These are phyloP conservation scores for Phytopythium aichiense DNA, from an alignment of 352 stramenopile species.

Conservation along the genomic window DNA sequence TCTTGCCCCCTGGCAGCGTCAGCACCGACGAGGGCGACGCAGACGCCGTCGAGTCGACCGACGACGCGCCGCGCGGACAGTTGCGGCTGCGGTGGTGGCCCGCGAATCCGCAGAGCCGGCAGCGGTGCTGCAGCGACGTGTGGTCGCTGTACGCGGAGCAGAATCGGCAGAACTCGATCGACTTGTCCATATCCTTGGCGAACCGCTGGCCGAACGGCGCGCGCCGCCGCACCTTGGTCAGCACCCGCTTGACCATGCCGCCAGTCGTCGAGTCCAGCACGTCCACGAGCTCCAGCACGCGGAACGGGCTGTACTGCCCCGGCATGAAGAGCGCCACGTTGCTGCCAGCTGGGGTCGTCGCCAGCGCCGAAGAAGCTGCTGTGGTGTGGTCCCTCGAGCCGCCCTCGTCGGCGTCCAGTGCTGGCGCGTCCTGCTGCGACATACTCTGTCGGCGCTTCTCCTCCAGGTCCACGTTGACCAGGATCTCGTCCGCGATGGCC, in stretches of 20 bases:
- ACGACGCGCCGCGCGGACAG: conserved; percentile 32
- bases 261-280: conserved; percentile 73
- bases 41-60: conserved; percentile 8
- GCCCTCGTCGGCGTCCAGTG: neutral
- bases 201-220: conserved; percentile 36
- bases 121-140: conserved; percentile 56
- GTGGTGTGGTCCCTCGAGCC: neutral
- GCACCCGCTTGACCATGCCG: conserved; percentile 67
- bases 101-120: conserved; percentile 48
- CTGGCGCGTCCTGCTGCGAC: conserved; percentile 12
- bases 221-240: conserved; percentile 59
- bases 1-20: conserved; percentile 5
- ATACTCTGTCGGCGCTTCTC: conserved; percentile 37
- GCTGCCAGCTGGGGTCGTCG: neutral
- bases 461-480: conserved; percentile 58
- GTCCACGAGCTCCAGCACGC: conserved; percentile 72
- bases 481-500: conserved; percentile 68
- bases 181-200: conserved; percentile 18
- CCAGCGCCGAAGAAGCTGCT: neutral
- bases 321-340: conserved; percentile 11
- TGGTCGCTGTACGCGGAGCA: conserved; percentile 69
- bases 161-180: conserved; percentile 66
- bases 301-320: conserved; percentile 43
- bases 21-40: conserved; percentile 12
- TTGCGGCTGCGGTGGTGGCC: conserved; percentile 61